Base-by-base conservation (phyloP, 306 rosid genomes). In the Cucumis melo region DNA sequence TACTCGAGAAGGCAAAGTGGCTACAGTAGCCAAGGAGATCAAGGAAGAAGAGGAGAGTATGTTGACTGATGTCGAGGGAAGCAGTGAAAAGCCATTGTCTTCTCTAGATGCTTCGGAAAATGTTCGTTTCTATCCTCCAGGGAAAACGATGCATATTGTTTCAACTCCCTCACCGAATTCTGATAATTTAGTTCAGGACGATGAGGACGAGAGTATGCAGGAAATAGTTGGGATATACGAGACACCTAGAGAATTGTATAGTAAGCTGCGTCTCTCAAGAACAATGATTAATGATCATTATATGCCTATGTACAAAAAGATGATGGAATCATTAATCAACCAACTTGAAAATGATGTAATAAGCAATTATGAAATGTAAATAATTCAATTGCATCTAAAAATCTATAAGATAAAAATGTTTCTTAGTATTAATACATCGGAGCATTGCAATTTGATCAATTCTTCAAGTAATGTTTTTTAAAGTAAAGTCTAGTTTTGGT, bases 221-320 rank as follows among this genome's bases (percentile, higher is more conserved):
- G 94, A 94, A 77, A 90, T 68, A 59, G 93, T 87, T 23, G 78
- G 86, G 79, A 82, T 91, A 74, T 90, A 85, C 27, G 95, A 90
- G 93, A 90, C 97, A 19, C 93, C 89, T 21, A 89, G 98, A 80
- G 87, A 87, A 80, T 82, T 90, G 85, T 91, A 94, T 87, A 85
- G 93, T 87, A 94, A 94, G 85, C 98, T 94, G 64, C 87, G 97
- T 66, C 96, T 94, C 20, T 91, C 98, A 21, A 90, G 41, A 87
- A 94, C 93, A 27, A 94, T 94, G 98, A 87, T 94, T 62, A 91
- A 94, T 54, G 98, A 94, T 77, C 98, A 94, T 82, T 94, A 87
- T 82, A 94, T 94, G 98, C 98, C 98, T 14, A 90, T 91, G 97
- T 91, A 94, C 82, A 94, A 89, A 90, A 94, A 89, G 87, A 94